Percentiles rank a stretch among this genome's conserved stretches.
These are phyloP conservation scores for Hypoxylon sp. DNA, from an alignment of 2,329 filamentous ascomycete genomes.

Conservation along the genomic window DNA sequence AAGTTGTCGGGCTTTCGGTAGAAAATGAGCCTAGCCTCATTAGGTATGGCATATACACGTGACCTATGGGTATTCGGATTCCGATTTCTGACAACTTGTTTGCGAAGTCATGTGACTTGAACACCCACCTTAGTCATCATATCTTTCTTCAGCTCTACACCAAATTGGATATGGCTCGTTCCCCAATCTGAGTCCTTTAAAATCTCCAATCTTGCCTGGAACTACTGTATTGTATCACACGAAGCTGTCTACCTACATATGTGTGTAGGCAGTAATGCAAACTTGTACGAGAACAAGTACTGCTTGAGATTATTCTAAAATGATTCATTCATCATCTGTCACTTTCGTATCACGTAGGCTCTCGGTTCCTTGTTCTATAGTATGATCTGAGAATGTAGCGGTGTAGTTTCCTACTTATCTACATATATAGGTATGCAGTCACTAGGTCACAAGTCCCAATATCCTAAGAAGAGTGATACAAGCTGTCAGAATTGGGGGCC, in stretches of 20 bases:
- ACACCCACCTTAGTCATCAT: constrained; percentile 33
- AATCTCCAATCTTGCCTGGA: not conserved
- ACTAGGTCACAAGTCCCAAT: too few species aligned
- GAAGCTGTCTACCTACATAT: not conserved
- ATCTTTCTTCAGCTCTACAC: not conserved
- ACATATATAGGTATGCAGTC: too few species aligned
- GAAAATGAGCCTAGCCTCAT: constrained; percentile 52
- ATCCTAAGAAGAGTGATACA: constrained; percentile 10
- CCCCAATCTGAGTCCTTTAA: not conserved
- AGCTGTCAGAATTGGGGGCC: constrained; percentile 20
- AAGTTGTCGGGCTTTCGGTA: constrained; percentile 49
- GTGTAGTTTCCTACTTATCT: not conserved
- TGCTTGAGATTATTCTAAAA: constrained; percentile 1
- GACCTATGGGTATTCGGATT: constrained; percentile 19
- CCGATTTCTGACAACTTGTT: not conserved
- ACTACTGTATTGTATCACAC: not conserved
- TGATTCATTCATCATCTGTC: not conserved
- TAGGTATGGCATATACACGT: constrained; percentile 61
- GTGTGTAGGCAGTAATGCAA: not conserved
- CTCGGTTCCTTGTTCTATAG: not conserved
- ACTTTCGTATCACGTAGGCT: not conserved
- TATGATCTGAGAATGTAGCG: constrained; percentile 1
- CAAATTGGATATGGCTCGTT: not conserved
- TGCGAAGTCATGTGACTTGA: constrained; percentile 22
- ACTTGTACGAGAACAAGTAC: not conserved